Conservation (phyloP, 192 early-diverging fungal genomes). For the Coemansia biformis region DNA sequence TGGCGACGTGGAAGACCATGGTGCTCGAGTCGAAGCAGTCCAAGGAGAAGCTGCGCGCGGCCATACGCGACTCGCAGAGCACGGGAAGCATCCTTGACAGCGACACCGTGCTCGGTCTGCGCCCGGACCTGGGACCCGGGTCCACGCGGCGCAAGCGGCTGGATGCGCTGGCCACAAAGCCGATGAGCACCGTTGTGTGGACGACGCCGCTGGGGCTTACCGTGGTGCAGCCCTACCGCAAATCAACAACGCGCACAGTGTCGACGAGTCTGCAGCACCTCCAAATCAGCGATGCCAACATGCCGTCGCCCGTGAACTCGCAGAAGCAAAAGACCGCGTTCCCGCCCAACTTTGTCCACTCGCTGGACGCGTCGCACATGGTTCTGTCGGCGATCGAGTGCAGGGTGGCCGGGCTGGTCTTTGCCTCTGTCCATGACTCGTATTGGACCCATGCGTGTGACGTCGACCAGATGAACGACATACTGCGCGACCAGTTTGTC, state of each 20-base stretch:
- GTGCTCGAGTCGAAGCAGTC: slow-evolving; percentile 24
- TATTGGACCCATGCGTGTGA: slow-evolving; percentile 97
- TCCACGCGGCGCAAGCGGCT: slow-evolving; percentile 28
- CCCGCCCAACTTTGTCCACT: slow-evolving; percentile 98
- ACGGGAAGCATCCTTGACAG: slow-evolving; percentile 9
- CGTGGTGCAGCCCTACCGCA: slow-evolving; percentile 95
- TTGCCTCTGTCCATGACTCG: slow-evolving; percentile 95
- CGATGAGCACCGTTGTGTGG: slow-evolving; percentile 92
- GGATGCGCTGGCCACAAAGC: slow-evolving; percentile 47
- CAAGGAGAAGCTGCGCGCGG: slow-evolving; percentile 19
- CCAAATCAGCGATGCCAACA: slow-evolving; percentile 62
- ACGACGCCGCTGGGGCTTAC: slow-evolving; percentile 91
- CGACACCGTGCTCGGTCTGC: slow-evolving; percentile 20
- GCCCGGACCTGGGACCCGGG: slow-evolving; percentile 36
- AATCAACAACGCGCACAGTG: slow-evolving; percentile 56
- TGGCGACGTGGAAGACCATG: slow-evolving; percentile 35
- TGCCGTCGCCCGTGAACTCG: slow-evolving; percentile 74
- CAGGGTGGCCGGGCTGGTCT: slow-evolving; percentile 68
- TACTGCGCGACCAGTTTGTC: slow-evolving; percentile 89
- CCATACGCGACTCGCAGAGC: slow-evolving; percentile 13
- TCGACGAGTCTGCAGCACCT: slow-evolving; percentile 78
- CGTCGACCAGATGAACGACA: slow-evolving; percentile 76
- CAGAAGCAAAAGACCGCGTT: slow-evolving; percentile 93
- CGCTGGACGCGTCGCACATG: slow-evolving; percentile 97
- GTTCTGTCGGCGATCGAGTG: slow-evolving; percentile 86